Evolutionary conservation across 2,329 filamentous ascomycete genomes (phyloP).

Genomic region (Ploettnerulaceae sp.): DNA sequence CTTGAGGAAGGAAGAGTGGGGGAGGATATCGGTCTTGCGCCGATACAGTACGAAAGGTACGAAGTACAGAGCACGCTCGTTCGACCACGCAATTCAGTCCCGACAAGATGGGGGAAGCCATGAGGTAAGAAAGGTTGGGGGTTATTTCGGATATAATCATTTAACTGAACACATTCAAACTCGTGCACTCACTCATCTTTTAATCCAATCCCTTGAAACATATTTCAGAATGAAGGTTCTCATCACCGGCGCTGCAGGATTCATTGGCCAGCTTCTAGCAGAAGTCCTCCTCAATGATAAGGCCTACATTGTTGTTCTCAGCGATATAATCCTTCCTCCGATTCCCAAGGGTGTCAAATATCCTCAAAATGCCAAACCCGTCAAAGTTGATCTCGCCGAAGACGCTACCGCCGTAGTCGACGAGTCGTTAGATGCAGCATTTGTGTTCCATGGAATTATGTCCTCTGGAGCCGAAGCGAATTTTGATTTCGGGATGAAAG

Average conservation of each 20-base stretch:
- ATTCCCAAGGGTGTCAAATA: constrained; percentile 39
- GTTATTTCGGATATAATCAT: background rate
- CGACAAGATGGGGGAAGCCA: background rate
- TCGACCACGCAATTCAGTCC: background rate
- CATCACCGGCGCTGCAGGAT: constrained; percentile 60
- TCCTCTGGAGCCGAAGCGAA: constrained; percentile 57
- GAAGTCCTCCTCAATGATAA: constrained; percentile 48
- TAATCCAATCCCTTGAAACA: background rate
- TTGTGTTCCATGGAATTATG: constrained; percentile 61
- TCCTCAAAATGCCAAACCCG: constrained; percentile 26
- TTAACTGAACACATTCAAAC: background rate
- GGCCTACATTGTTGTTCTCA: constrained; percentile 45
- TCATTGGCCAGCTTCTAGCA: constrained; percentile 58
- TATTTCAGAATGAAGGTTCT: constrained; percentile 39
- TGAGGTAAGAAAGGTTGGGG: background rate
- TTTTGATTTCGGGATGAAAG: constrained; percentile 48
- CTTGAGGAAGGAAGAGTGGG: background rate
- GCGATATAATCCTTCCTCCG: constrained; percentile 50
- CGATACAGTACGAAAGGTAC: background rate
- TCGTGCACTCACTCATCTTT: background rate
- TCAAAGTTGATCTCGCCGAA: constrained; percentile 35
- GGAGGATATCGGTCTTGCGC: background rate
- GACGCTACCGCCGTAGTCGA: constrained; percentile 33
- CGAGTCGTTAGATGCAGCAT: constrained; percentile 42
- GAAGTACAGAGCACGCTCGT: background rate